Base-by-base conservation (phyloP, 2,329 filamentous ascomycete species). In the Helotiales sp. region DNA sequence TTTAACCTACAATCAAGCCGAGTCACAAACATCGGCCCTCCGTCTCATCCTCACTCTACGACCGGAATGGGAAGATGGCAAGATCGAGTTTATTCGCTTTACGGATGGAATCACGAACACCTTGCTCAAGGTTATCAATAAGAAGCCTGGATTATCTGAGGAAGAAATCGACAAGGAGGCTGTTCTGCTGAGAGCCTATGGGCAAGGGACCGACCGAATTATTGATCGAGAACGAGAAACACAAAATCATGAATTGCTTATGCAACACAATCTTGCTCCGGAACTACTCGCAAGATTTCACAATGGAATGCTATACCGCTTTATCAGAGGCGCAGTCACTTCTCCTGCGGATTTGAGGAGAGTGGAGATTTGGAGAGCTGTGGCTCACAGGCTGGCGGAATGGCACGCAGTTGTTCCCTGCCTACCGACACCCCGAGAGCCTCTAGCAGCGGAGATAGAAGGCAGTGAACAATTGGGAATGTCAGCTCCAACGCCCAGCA, bases 81-180 rank as follows among this genome's bases (percentile, higher is more conserved):
- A 87, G 42, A 82, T 99, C 67, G 87, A 95, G 69, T 91, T 98
- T 71, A 82, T 91, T 65, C 88, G 90, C 63, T 99, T 98, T 78
- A 99, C 92, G 36, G 95, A 99, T 70, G 95, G 95, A 71, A 99
- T 98, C 76, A 99, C 95, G 65, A 99, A 99, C 76, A 98, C 93
- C 50, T 79, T 93, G 49, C 80, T 92, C 63, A 93, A 93, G 73
- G 86, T 87, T n/a, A 76, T 89, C 70, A 90, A 91, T 72, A 83
- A 80, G 65, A 80, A 79, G 56, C 80, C 84, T 13, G 90, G 89
- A 50, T 79, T 88, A 64, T 87, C 90, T 51, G 83, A 89, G 67
- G 85, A 92, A 53, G 83, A 92, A 67, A 81, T 93, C 65, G 93
- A 98, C 74, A 82, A 83, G 61, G 90, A 96, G 64, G 90, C 95